Evolutionary conservation across 2,329 filamentous ascomycete genomes (phyloP).

Genomic region (Samsoniella hepiali): DNA sequence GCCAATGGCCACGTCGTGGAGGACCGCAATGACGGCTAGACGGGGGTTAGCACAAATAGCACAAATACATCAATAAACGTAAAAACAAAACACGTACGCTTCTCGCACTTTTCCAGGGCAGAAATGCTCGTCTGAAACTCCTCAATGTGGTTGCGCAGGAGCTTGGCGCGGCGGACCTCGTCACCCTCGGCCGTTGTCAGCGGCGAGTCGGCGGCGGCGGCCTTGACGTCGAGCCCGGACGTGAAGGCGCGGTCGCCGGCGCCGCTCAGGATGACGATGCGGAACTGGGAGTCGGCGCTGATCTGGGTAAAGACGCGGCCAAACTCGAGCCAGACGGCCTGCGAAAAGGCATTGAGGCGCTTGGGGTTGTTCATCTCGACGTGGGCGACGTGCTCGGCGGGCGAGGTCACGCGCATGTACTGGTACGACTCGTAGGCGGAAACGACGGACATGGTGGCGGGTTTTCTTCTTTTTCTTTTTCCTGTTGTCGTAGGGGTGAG

Average conservation of each 20-base stretch:
- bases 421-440: constrained; percentile 46
- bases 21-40: constrained; percentile 71
- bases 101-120: constrained; percentile 80
- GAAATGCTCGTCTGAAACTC: constrained; percentile 79
- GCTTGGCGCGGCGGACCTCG: constrained; percentile 59
- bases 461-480: neutral
- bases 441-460: constrained; percentile 12
- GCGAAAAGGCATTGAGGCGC: constrained; percentile 85
- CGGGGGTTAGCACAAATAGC: neutral
- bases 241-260: constrained; percentile 83
- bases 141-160: constrained; percentile 64
- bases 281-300: constrained; percentile 67
- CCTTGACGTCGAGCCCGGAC: constrained; percentile 77
- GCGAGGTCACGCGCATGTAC: constrained; percentile 72
- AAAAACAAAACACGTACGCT: constrained; percentile 55
- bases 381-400: constrained; percentile 72
- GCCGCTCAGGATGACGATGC: constrained; percentile 75
- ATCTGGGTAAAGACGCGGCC: constrained; percentile 68
- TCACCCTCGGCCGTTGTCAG: constrained; percentile 46
- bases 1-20: constrained; percentile 77
- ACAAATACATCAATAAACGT: neutral
- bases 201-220: constrained; percentile 54
- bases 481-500: neutral
- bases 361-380: constrained; percentile 85
- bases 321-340: constrained; percentile 84